Evolutionary conservation across 2,329 filamentous ascomycete genomes (phyloP).

Genomic region (Setomelanomma holmii): DNA sequence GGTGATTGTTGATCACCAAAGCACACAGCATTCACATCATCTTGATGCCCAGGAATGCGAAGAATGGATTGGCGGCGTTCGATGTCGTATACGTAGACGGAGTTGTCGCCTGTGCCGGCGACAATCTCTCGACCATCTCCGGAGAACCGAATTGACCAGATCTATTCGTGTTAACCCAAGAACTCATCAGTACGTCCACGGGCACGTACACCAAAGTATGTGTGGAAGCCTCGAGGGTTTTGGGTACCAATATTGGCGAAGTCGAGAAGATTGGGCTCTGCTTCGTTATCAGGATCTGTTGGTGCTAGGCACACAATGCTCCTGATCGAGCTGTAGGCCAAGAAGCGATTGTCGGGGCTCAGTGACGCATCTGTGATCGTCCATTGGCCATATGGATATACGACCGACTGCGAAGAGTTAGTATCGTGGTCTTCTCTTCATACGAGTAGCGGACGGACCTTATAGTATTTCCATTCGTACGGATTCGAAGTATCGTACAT

Average conservation of each 20-base stretch:
- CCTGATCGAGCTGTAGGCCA: constrained; percentile 90
- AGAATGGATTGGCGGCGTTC: constrained; percentile 79
- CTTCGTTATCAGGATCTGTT: constrained; percentile 82
- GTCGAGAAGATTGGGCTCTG: constrained; percentile 81
- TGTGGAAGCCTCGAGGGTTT: constrained; percentile 47
- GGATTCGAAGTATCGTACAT: constrained; percentile 98
- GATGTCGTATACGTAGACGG: constrained; percentile 91
- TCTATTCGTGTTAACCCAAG: constrained; percentile 50
- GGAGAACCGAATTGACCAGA: constrained; percentile 92
- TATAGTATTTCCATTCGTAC: constrained; percentile 95
- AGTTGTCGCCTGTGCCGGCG: constrained; percentile 80
- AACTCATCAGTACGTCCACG: background rate
- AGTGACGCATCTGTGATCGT: constrained; percentile 93
- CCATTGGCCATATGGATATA: constrained; percentile 89
- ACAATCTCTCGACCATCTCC: constrained; percentile 91
- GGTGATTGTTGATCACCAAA: constrained; percentile 89
- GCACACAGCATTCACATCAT: constrained; percentile 96
- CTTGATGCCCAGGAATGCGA: constrained; percentile 76
- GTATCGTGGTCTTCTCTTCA: background rate
- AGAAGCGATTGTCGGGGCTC: constrained; percentile 87
- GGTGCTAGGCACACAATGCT: constrained; percentile 83
- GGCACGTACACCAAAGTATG: constrained; percentile 39
- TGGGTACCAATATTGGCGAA: constrained; percentile 62
- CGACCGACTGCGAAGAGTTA: constrained; percentile 70
- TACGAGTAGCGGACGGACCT: constrained; percentile 60